Evolutionary conservation across 78 protist genomes (phyloP), one percentile per base, ranked within the genome.

Genomic region (Diacronema lutheri): DNA sequence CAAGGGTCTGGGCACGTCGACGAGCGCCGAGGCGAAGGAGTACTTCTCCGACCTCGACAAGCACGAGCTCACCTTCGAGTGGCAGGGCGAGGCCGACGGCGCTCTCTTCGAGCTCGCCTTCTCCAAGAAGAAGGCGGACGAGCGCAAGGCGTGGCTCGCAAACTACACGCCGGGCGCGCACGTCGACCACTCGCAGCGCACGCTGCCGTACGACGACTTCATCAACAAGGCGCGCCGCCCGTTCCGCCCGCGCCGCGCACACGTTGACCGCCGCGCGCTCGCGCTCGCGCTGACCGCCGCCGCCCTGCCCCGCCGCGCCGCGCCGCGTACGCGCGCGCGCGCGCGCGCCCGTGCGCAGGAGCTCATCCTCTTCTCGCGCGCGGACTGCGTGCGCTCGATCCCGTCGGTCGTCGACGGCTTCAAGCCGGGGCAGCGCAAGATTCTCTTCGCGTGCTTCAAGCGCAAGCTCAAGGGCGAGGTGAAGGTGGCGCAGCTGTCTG

Each of bases 401-500:
- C 99, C 99, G 41, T 81, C 91, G 9, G 46, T 96, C 57, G 92
- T 98, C 10, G 99, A 98, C 64, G 99, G 99, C 20, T 55, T 98
- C 62, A 98, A 99, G 85, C 97, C 99, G 0, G 93, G 94, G 0
- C 99, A 95, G 55, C 92, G 99, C 41, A 99, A 99, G 90, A 93
- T 97, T 57, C 40, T 99, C 56, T 99, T 79, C 81, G 44, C 90
- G 16, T 96, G 98, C 92, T 97, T 99, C 96, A 97, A 97, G 96
- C 92, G 99, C 38, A 95, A 96, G 50, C 90, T 98, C 26, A 89
- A 50, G 61, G 29, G 88, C 12, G 99, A 97, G 66, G 77, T 98
- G 76, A 98, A 97, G 87, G 99, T 99, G 9, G 98, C 99, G 9
- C 99, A 99, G 95, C 91, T 99, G n/a, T 89, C 95, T 7, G 99